Conservation (phyloP, 1,139 yeast genomes). For the Tardiomyces depauwii region DNA sequence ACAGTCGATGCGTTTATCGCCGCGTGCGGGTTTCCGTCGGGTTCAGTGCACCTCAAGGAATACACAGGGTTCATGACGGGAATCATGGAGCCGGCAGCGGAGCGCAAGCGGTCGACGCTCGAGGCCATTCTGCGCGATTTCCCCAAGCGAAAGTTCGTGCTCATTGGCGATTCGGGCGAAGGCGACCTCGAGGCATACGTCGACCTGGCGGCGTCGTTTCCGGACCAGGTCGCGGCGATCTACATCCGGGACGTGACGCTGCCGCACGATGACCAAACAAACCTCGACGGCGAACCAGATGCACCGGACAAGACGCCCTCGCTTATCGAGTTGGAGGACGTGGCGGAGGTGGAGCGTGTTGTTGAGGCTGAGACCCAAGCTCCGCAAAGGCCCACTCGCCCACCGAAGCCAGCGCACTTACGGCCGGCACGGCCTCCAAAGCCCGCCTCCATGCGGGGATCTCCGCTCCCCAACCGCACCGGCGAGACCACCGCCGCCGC, state of each 20-base stretch:
- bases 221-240: conserved; percentile 57
- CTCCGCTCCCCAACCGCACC: not conserved
- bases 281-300: conserved; percentile 3
- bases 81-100: conserved; percentile 76
- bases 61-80: conserved; percentile 72
- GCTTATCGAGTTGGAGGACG: not conserved
- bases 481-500: conserved; percentile 4
- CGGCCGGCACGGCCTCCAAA: not conserved
- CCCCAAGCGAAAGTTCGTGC: conserved; percentile 62
- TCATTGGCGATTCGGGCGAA: conserved; percentile 95
- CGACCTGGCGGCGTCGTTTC: conserved; percentile 51
- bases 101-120: conserved; percentile 61
- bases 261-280: conserved; percentile 17
- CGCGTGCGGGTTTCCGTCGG: conserved; percentile 49
- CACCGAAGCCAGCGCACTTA: conserved; percentile 2
- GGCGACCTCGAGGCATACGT: conserved; percentile 87
- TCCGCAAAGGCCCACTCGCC: not conserved
- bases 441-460: not conserved
- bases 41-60: conserved; percentile 77
- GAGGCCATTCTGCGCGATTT: conserved; percentile 60
- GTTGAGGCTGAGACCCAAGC: not conserved
- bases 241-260: conserved; percentile 68
- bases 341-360: not conserved
- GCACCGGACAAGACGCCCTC: conserved; percentile 3
- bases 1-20: conserved; percentile 50